Base-by-base conservation (phyloP, 805 yeast species). In the Yamadazyma akitaensis region DNA sequence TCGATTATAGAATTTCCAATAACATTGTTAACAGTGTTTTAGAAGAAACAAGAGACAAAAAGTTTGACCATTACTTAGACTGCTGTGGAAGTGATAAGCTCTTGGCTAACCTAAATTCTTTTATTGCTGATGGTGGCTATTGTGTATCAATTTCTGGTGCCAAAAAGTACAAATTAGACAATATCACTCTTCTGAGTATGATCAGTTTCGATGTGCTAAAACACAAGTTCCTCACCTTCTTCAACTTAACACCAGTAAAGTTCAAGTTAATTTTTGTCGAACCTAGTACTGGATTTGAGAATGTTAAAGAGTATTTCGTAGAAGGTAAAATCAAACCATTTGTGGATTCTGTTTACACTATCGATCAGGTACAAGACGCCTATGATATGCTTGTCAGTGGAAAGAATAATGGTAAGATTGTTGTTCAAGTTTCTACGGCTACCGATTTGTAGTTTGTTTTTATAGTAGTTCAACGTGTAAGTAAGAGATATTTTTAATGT, bases 31-130 rank as follows among this genome's bases (percentile, higher is more conserved):
- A 59, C 33, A 59, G 66, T 31, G 64, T 67, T 1, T 62, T 68
- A 33, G 73, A 73, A 41, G 56, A 70, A 1, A 60, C 63, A 28
- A 61, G 46, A 53, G 62, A 45, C 42, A 57, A 21, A 36, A 68
- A 75, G 50, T 86, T 81, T 55, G 88, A 85, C 57, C 58, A 77
- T 10, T 78, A 86, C 37, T 58, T 81, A 25, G 96, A 88, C 64
- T 73, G 84, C 44, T 80, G 78, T 43, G 91, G 96, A 33, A 79
- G 77, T 45, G 59, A 60, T 21, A 78, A 75, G 16, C 72, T 82
- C 17, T 70, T 80, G 44, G 60, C 68, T 2, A 60, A 72, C 11
- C 67, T 78, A 44, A 56, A 64, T 5, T 53, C 66, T 6, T 34
- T 67, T 72, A 63, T 85, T 51, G 76, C 67, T 42, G 51, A 62